Conservation (phyloP, 352 stramenopile genomes). For the Pythium sukuiense region DNA sequence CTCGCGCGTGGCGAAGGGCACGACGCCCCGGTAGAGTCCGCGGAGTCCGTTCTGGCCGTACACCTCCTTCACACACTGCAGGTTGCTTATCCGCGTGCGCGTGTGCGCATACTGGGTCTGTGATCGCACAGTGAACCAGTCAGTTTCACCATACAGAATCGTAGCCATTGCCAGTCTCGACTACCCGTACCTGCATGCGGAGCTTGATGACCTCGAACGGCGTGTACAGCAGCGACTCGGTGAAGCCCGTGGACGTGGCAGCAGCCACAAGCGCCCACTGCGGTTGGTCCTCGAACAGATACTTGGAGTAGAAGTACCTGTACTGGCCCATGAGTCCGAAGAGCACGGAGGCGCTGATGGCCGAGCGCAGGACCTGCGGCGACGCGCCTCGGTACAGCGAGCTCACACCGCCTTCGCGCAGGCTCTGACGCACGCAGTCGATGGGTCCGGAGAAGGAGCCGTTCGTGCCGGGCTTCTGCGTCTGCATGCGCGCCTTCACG, state of each 20-base stretch:
- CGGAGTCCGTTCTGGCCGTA: slow-evolving; percentile 56
- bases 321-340: slow-evolving; percentile 55
- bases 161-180: background rate
- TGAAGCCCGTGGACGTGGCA: slow-evolving; percentile 37
- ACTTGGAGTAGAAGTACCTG: slow-evolving; percentile 42
- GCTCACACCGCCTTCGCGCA: slow-evolving; percentile 36
- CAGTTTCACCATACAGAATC: too few relatives aligned
- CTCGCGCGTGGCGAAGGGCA: slow-evolving; percentile 63
- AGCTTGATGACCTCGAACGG: slow-evolving; percentile 50
- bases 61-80: slow-evolving; percentile 67
- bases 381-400: slow-evolving; percentile 45
- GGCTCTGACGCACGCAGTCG: slow-evolving; percentile 33
- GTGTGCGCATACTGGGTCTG: slow-evolving; percentile 58
- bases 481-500: slow-evolving; percentile 47
- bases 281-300: slow-evolving; percentile 35
- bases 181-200: slow-evolving; percentile 36
- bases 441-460: slow-evolving; percentile 20
- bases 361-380: slow-evolving; percentile 43
- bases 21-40: slow-evolving; percentile 77
- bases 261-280: slow-evolving; percentile 30
- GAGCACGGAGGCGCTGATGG: slow-evolving; percentile 42
- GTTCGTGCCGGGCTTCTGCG: slow-evolving; percentile 23
- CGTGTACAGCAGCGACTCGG: slow-evolving; percentile 43
- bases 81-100: slow-evolving; percentile 67
- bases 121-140: background rate